Evolutionary conservation across 2,329 filamentous ascomycete genomes (phyloP).

Genomic region (Fusarium sp.): DNA sequence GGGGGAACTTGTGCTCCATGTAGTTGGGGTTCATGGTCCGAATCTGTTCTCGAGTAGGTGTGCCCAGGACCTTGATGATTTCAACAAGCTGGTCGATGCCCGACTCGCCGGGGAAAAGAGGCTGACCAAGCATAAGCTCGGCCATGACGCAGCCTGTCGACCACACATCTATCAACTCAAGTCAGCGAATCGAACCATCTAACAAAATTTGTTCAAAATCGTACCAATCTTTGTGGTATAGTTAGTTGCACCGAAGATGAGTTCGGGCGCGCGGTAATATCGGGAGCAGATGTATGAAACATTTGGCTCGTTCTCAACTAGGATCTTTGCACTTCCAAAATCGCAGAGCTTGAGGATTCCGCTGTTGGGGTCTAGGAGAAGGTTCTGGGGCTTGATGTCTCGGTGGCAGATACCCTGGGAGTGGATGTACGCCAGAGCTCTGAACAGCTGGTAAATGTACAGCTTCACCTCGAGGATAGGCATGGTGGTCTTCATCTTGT

Average conservation of each 20-base stretch:
- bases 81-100: constrained; percentile 98
- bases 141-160: constrained; percentile 99
- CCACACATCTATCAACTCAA: constrained; percentile 92
- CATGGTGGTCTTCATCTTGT: constrained; percentile 99
- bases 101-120: constrained; percentile 96
- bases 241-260: constrained; percentile 99
- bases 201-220: constrained; percentile 45
- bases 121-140: constrained; percentile 98
- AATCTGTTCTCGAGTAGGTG: constrained; percentile 96
- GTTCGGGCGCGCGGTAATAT: constrained; percentile 97
- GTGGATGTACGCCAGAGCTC: constrained; percentile 97
- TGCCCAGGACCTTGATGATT: constrained; percentile 99
- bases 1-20: constrained; percentile 99
- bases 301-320: constrained; percentile 98
- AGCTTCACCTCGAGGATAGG: constrained; percentile 98
- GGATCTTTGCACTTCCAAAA: constrained; percentile 98
- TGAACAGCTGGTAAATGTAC: constrained; percentile 99
- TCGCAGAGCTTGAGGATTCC: constrained; percentile 98
- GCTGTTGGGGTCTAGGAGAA: constrained; percentile 89
- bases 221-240: constrained; percentile 99
- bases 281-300: constrained; percentile 99
- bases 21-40: constrained; percentile 99
- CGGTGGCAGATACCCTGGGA: constrained; percentile 99
- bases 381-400: constrained; percentile 99
- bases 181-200: constrained; percentile 14